Base-by-base conservation (phyloP, 257 asterid species). In the Apocynum venetum region DNA sequence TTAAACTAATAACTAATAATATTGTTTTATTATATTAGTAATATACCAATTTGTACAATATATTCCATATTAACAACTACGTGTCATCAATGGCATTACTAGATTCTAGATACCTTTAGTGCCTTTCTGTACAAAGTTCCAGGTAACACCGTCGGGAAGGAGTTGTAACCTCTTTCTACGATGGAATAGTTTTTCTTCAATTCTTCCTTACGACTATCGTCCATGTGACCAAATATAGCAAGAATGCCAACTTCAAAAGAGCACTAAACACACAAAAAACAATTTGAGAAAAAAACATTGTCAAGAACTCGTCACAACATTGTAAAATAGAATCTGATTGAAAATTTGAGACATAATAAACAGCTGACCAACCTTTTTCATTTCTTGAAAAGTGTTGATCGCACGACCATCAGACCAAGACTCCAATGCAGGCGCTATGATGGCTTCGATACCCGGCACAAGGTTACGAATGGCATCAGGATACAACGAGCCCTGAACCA, bases 171-270 rank as follows among this genome's bases (percentile, higher is more conserved):
- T 79, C 65, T 85, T 8, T 92, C 89, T 0, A 94, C 89, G 69
- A 86, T 80, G 61, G 69, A 67, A 65, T 92, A 92, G 82, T 87
- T 91, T 82, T 82, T 78, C 83, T 90, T 87, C 72, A 94, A 75
- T 74, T 87, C 95, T 67, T 91, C 89, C 82, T 90, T 92, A 48
- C 81, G 81, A 38, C 80, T 84, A 25, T 57, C 71, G 67, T 89
- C 94, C 81, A 92, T 63, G 67, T 86, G 76, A 1, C 97, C 97
- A 76, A 94, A 91, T 31, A 94, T 78, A 1, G 91, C 87, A 7
- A 92, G 78, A 56, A 89, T 87, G 3, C 96, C 97, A 0, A 91
- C 96, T 80, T 94, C 96, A 63, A 94, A 94, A 1, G 98, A 92
- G 48, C 86, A 83, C 98, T 92, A 78, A 1, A 79, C 17, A 61